Percentiles rank a stretch among this genome's conserved stretches.
These are phyloP conservation scores for Linnemannia hyalina DNA, from an alignment of 192 early-diverging fungal genomes.

Conservation along the genomic window DNA sequence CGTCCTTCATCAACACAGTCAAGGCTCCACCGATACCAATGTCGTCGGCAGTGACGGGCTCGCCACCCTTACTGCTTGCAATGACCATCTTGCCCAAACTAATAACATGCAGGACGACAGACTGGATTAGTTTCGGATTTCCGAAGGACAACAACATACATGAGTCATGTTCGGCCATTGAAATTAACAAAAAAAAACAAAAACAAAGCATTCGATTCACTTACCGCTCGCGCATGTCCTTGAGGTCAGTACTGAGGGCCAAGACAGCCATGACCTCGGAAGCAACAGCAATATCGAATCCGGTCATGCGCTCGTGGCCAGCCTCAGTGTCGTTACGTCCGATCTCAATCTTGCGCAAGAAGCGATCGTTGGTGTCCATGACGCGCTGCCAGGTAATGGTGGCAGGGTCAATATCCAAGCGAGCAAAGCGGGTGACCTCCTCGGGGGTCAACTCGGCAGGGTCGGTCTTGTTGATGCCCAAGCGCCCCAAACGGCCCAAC, in stretches of 20 bases:
- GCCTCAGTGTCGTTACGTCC: constrained; percentile 92
- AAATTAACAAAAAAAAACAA: neutral
- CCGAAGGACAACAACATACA: neutral
- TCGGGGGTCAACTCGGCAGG: constrained; percentile 84
- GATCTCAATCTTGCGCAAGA: constrained; percentile 92
- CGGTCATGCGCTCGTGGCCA: constrained; percentile 89
- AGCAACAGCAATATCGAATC: constrained; percentile 98
- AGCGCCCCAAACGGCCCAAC: constrained; percentile 81
- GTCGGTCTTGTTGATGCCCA: constrained; percentile 88
- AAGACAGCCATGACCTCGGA: constrained; percentile 99
- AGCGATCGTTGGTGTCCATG: constrained; percentile 98
- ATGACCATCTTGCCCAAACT: constrained; percentile 95
- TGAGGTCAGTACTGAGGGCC: constrained; percentile 89
- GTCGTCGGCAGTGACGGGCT: constrained; percentile 95
- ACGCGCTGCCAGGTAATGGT: constrained; percentile 98
- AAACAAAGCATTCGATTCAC: neutral
- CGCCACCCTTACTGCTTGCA: constrained; percentile 82
- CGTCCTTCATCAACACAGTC: constrained; percentile 98
- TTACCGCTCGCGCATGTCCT: constrained; percentile 91
- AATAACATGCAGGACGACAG: neutral
- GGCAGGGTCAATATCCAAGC: constrained; percentile 93
- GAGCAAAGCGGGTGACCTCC: constrained; percentile 83
- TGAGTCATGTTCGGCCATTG: neutral
- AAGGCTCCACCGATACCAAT: constrained; percentile 95
- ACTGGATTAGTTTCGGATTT: neutral